Base-by-base conservation (phyloP, 306 rosid genomes). In the Oemleria cerasiformis region DNA sequence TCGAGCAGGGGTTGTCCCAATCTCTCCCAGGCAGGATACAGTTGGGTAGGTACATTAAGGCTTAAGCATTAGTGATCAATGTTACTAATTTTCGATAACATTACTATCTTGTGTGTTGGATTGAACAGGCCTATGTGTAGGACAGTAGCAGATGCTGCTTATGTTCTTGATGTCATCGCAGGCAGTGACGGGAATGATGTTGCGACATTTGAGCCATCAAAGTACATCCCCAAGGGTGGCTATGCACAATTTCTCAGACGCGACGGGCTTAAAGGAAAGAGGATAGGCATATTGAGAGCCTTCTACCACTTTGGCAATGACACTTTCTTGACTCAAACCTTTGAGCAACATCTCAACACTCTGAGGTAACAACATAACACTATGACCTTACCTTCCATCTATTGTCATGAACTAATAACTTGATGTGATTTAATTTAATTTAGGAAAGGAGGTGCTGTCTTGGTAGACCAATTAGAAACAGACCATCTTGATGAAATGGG, bases 81-180 rank as follows among this genome's bases (percentile, higher is more conserved):
- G n/a, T n/a, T n/a, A n/a, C n/a, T n/a, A n/a, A n/a, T n/a, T n/a
- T n/a, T n/a, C n/a, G n/a, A 30, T 34, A 59, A 19, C 5, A 9
- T 59, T 58, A 19, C 25, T 10, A 13, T 5, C 12, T 47, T 9
- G 3, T 13, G 6, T 34, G 11, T 65, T 66, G 77, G 11, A 38
- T 75, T 62, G 70, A 67, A 54, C 72, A 88, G 89, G 64, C 89
- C 91, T 43, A 82, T 88, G 36, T 82, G 87, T 75, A 84, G 89
- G 88, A 88, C 86, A 9, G 86, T 88, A 42, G 72, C 88, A 17
- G 95, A 88, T 82, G 91, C 91, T 34, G 85, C 80, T 41, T 49
- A 72, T 78, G 88, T 86, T 10, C 64, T 59, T 14, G 87, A 80
- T 71, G 77, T 80, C 69, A 88, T 86, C 62, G 88, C 47, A 51